phyloP scores from a whole-genome alignment of 106 monocot genomes.

The Dendrobium catenatum region DNA sequence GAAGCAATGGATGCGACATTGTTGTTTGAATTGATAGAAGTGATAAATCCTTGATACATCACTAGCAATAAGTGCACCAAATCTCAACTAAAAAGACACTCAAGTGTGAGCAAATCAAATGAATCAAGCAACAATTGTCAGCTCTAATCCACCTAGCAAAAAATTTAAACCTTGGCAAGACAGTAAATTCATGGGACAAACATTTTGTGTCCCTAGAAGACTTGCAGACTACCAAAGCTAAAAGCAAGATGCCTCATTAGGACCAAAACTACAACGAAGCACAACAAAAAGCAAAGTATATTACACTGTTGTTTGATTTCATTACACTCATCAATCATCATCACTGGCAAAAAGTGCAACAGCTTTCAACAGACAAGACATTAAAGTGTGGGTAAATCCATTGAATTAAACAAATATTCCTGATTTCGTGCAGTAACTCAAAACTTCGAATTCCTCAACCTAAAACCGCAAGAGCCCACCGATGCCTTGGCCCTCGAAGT shows the following conservation, averaged over 20 bases:
- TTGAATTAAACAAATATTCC: background rate
- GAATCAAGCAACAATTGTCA: background rate
- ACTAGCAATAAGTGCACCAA: background rate
- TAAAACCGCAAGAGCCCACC: background rate
- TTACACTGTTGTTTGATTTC: background rate
- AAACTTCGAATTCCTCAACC: background rate
- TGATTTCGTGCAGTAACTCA: background rate
- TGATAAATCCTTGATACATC: background rate
- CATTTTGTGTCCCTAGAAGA: background rate
- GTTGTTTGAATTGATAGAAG: background rate
- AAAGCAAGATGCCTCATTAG: background rate
- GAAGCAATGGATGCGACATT: background rate
- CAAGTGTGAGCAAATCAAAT: background rate
- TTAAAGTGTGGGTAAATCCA: background rate
- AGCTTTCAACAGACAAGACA: background rate
- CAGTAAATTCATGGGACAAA: background rate
- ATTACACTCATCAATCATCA: background rate
- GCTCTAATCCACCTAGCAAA: background rate
- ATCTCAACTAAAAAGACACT: background rate
- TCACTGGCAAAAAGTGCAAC: background rate
- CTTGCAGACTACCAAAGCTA: background rate
- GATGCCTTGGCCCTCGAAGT: background rate
- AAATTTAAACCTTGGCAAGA: background rate
- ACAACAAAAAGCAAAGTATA: background rate
- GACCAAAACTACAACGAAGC: background rate